Evolutionary conservation across 2,329 filamentous ascomycete species (phyloP).

Genomic region (Stachybotrys chlorohalonatus): DNA sequence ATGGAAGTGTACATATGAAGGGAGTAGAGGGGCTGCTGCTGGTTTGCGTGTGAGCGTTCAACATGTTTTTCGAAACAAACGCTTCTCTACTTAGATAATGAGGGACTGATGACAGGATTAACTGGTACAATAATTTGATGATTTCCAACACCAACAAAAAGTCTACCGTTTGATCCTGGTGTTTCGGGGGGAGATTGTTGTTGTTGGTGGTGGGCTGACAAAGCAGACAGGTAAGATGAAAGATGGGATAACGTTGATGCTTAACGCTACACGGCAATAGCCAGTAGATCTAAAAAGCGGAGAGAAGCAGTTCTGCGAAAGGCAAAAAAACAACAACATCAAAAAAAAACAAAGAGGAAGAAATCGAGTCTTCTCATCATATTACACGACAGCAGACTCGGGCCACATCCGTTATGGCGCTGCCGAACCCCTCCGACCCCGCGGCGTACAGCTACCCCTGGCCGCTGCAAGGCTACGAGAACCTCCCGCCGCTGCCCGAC

Average conservation of each 20-base stretch:
- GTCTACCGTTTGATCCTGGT: too few relatives aligned
- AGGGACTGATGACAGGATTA: too few relatives aligned
- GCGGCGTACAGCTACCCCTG: conserved; percentile 18
- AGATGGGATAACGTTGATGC: not conserved
- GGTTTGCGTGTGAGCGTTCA: too few relatives aligned
- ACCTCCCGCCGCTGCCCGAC: conserved; percentile 44
- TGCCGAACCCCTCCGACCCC: not conserved
- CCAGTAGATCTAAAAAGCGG: not conserved
- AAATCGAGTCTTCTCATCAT: not conserved
- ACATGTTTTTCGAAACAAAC: too few relatives aligned
- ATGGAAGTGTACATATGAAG: too few relatives aligned
- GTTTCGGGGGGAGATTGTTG: too few relatives aligned
- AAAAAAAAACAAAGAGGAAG: too few relatives aligned
- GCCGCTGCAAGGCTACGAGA: conserved; percentile 48
- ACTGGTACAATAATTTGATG: too few relatives aligned
- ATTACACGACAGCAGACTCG: not conserved
- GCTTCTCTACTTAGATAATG: too few relatives aligned
- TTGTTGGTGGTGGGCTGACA: not conserved
- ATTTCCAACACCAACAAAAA: too few relatives aligned
- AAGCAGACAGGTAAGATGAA: not conserved
- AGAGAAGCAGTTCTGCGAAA: not conserved
- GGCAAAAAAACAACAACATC: too few relatives aligned
- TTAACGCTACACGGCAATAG: not conserved
- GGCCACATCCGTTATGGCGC: not conserved
- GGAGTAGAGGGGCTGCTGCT: too few relatives aligned